phyloP scores from a whole-genome alignment of 805 yeast genomes.

The Yamadazyma scolyti region DNA sequence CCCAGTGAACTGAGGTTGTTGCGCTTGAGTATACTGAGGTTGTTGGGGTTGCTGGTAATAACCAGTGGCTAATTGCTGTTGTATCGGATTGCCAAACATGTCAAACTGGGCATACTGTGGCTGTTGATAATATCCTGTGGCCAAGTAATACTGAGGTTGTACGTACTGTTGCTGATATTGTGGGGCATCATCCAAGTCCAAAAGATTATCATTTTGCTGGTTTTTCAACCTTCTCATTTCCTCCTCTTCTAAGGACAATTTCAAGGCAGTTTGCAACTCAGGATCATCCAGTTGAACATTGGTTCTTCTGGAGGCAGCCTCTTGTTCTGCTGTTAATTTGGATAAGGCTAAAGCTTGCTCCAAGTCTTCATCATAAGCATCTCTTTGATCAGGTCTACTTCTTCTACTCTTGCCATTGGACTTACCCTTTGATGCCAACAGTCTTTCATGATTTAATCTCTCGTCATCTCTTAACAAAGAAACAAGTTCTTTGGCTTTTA shows the following conservation, averaged over 20 bases:
- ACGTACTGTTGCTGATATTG: slow-evolving; percentile 10
- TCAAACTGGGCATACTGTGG: slow-evolving; percentile 41
- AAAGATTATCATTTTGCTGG: slow-evolving; percentile 43
- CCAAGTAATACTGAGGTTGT: slow-evolving; percentile 25
- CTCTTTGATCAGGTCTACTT: slow-evolving; percentile 15
- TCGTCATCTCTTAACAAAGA: slow-evolving; percentile 79
- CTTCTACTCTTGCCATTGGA: slow-evolving; percentile 19
- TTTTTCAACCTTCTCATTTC: slow-evolving; percentile 52
- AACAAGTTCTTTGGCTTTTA: slow-evolving; percentile 86
- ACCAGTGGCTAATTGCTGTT: slow-evolving; percentile 53
- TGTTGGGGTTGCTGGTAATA: slow-evolving; percentile 34
- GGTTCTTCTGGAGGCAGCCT: slow-evolving; percentile 49
- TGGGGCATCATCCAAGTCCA: slow-evolving; percentile 49
- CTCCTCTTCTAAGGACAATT: slow-evolving; percentile 74
- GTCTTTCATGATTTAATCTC: slow-evolving; percentile 68
- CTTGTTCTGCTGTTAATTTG: slow-evolving; percentile 78
- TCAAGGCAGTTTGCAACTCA: slow-evolving; percentile 65
- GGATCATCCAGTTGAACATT: slow-evolving; percentile 45
- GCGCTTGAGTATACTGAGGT: slow-evolving; percentile 26
- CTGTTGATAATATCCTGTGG: slow-evolving; percentile 47
- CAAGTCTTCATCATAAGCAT: slow-evolving; percentile 68
- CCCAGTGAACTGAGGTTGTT: slow-evolving; percentile 24
- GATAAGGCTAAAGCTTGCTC: slow-evolving; percentile 80
- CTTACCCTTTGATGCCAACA: slow-evolving; percentile 25
- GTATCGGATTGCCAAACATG: slow-evolving; percentile 66